Evolutionary conservation across 1,284 basidiomycete species (phyloP).

Genomic region (Xerocomus amazonicus): DNA sequence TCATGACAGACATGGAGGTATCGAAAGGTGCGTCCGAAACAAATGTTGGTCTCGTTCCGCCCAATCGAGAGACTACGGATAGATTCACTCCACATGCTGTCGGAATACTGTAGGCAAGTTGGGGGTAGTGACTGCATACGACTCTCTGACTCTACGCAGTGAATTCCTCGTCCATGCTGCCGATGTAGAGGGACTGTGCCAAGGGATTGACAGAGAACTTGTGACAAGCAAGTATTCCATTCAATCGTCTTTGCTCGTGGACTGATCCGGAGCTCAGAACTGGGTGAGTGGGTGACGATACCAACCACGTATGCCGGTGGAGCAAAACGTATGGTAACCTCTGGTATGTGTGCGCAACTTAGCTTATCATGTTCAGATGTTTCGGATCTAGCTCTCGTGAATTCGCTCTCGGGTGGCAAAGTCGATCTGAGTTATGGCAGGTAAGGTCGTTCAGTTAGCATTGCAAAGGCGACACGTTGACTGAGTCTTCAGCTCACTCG

Average conservation of each 20-base stretch:
- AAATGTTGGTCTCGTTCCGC: not conserved
- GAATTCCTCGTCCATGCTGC: conserved; percentile 97
- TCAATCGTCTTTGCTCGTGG: not conserved
- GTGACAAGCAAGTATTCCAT: conserved; percentile 63
- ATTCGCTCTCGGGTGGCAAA: conserved; percentile 76
- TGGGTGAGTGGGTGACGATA: conserved; percentile 89
- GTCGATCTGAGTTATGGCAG: conserved; percentile 97
- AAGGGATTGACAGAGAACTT: conserved; percentile 92
- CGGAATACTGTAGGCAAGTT: conserved; percentile 72
- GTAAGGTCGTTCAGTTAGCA: conserved; percentile 39
- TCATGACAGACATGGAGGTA: conserved; percentile 92
- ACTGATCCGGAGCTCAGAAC: conserved; percentile 45
- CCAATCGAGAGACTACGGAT: conserved; percentile 1
- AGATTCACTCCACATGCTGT: conserved; percentile 72
- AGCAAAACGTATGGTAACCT: conserved; percentile 63
- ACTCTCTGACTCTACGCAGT: conserved; percentile 40
- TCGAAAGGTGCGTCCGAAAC: conserved; percentile 54
- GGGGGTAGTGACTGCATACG: not conserved
- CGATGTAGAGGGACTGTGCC: conserved; percentile 96
- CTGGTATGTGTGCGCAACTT: not conserved
- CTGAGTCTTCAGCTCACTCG: conserved; percentile 54
- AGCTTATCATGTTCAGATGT: conserved; percentile 52
- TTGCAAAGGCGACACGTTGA: not conserved
- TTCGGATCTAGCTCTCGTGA: conserved; percentile 81
- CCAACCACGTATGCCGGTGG: conserved; percentile 98